Percentiles rank a stretch among this genome's conserved stretches.
Conservation (phyloP, 1,139 yeast genomes). For the Yueomyces sp. region DNA sequence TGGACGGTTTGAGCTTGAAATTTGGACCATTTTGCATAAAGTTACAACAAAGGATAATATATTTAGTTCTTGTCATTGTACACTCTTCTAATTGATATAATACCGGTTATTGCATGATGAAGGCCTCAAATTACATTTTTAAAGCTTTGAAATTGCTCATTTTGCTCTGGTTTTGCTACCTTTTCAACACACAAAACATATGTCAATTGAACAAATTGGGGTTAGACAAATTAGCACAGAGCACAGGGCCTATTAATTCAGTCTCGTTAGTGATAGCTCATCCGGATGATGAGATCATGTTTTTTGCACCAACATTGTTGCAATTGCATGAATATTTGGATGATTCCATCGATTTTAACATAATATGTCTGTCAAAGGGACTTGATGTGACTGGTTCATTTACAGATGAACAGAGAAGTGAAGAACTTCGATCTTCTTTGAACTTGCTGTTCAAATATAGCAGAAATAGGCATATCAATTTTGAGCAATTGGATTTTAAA, state of each 20-base stretch:
- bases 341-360: conserved; percentile 25
- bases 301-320: conserved; percentile 62
- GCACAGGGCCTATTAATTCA: not conserved
- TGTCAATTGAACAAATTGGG: not conserved
- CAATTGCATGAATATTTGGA: conserved; percentile 12
- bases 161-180: conserved; percentile 1
- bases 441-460: conserved; percentile 40
- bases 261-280: conserved; percentile 58
- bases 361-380: conserved; percentile 72
- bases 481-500: conserved; percentile 29
- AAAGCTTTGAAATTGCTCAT: not conserved
- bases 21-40: no score
- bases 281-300: conserved; percentile 99
- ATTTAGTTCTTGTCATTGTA: no score
- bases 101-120: no score
- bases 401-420: conserved; percentile 46
- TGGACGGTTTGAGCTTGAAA: no score
- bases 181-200: conserved; percentile 1
- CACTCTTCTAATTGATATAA: no score
- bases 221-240: not conserved
- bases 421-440: conserved; percentile 51
- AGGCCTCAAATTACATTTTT: no score
- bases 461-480: conserved; percentile 35
- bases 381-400: conserved; percentile 42
- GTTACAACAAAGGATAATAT: no score